phyloP scores from a whole-genome alignment of 257 asterid species.

The Vinca minor region DNA sequence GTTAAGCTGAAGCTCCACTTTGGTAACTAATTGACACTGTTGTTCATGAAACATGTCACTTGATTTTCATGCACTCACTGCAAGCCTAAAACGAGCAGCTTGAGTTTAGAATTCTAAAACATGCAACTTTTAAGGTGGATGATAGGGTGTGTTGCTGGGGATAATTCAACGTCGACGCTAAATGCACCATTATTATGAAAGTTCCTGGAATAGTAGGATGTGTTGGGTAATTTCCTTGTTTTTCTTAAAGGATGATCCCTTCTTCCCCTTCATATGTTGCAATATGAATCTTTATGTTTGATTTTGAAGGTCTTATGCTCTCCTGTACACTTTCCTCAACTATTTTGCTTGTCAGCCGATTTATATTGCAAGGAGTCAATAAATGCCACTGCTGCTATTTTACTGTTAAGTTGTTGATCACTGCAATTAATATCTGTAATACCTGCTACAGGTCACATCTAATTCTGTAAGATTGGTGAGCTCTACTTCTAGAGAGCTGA shows the following conservation, averaged over 20 bases:
- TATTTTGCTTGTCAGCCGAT: not conserved
- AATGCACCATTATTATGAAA: not conserved
- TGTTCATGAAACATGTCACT: not conserved
- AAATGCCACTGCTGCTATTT: not conserved
- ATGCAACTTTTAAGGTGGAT: not conserved
- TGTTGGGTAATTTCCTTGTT: not conserved
- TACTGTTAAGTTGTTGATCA: not conserved
- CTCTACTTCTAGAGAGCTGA: slow-evolving; percentile 65
- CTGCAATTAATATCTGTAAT: slow-evolving; percentile 17
- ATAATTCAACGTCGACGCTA: not conserved
- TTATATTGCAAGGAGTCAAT: not conserved
- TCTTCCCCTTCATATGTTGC: not conserved
- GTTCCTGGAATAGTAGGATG: not conserved
- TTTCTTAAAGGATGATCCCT: not conserved
- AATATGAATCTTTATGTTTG: not conserved
- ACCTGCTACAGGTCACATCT: slow-evolving; percentile 62
- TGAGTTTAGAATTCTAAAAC: not conserved
- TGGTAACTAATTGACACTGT: not conserved
- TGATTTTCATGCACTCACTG: not conserved
- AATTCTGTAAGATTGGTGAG: slow-evolving; percentile 67
- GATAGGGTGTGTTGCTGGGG: not conserved
- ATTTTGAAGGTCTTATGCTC: not conserved
- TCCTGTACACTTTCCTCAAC: not conserved
- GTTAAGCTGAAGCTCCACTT: not conserved
- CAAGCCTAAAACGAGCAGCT: not conserved